Evolutionary conservation across 371 early-diverging fungal genomes (phyloP).

Genomic region (Mucor circinelloides): DNA sequence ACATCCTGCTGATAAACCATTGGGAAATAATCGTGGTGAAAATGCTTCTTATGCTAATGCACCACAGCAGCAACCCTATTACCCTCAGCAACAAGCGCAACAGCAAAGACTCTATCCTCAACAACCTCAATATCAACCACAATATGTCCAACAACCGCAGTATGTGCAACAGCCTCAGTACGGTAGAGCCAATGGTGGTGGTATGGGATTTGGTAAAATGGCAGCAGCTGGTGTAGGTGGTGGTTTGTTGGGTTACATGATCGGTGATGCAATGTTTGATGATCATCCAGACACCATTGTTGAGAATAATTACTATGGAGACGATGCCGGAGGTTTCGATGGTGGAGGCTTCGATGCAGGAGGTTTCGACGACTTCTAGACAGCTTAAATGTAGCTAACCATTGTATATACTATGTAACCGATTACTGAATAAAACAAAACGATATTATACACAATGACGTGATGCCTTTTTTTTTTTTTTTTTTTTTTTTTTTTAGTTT

Average conservation of each 20-base stretch:
- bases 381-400: not conserved
- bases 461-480: not conserved
- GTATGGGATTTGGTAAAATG: conserved; percentile 26
- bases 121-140: conserved; percentile 5
- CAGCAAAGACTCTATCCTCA: conserved; percentile 14
- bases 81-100: conserved; percentile 28
- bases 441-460: not conserved
- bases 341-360: conserved; percentile 35
- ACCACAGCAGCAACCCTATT: conserved; percentile 21
- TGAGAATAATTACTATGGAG: conserved; percentile 37
- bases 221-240: conserved; percentile 46
- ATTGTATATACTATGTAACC: not conserved
- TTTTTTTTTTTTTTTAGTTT: not conserved
- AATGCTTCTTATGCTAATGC: conserved; percentile 16
- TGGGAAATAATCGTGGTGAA: conserved; percentile 22
- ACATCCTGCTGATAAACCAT: conserved; percentile 44
- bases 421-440: not conserved
- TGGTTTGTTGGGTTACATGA: conserved; percentile 38
- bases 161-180: conserved; percentile 15
- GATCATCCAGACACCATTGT: conserved; percentile 26
- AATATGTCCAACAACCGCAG: conserved; percentile 12
- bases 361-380: conserved; percentile 19
- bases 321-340: conserved; percentile 35
- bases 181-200: conserved; percentile 14
- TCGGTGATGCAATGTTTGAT: conserved; percentile 37